Conservation (phyloP, 331 rosid genomes). For the Malus hybrid region DNA sequence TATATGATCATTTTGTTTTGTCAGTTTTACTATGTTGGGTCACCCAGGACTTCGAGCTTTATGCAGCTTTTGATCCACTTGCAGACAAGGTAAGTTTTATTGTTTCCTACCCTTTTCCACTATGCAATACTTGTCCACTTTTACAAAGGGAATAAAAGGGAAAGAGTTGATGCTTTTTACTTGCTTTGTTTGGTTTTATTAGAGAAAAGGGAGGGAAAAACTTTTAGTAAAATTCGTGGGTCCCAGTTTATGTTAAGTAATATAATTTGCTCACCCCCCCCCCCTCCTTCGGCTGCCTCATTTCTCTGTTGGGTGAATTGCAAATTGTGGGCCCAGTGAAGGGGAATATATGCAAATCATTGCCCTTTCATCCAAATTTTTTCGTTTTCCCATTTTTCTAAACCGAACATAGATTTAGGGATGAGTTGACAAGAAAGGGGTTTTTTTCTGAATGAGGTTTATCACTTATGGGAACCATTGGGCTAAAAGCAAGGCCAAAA, state of each 20-base stretch:
- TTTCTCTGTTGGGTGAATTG: background rate
- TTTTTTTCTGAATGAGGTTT: background rate
- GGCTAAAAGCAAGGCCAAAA: background rate
- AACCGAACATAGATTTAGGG: background rate
- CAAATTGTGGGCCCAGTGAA: background rate
- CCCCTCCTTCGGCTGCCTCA: no score
- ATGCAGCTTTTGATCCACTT: slow-evolving; percentile 98
- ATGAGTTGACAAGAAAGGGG: background rate
- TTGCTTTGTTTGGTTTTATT: background rate
- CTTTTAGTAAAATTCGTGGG: background rate
- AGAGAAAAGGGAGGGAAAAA: background rate
- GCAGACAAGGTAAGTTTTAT: slow-evolving; percentile 71
- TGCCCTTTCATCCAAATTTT: background rate
- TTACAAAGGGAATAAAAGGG: background rate
- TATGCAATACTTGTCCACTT: background rate
- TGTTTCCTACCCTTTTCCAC: background rate
- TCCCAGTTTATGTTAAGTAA: background rate
- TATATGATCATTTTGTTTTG: slow-evolving; percentile 5
- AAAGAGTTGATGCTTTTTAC: background rate
- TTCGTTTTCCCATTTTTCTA: background rate
- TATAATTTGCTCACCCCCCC: background rate
- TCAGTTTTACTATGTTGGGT: slow-evolving; percentile 98
- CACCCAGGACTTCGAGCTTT: slow-evolving; percentile 94
- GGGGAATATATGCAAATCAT: background rate
- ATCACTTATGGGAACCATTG: background rate